Base-by-base conservation (phyloP, 148 eudicot species). In the Arbutus unedo region DNA sequence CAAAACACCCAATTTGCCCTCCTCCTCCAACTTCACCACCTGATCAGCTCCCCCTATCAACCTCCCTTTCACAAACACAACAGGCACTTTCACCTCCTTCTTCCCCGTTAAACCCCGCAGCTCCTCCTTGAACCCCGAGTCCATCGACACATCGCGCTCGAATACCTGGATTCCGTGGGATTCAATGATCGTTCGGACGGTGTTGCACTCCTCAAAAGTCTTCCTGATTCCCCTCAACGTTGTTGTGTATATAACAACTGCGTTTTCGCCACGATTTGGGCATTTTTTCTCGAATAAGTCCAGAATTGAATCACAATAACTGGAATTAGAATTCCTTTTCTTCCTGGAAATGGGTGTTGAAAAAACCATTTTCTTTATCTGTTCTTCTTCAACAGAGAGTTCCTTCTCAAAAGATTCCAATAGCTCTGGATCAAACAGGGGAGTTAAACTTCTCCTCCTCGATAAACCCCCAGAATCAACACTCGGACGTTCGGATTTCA, bases 121-220 rank as follows among this genome's bases (percentile, higher is more conserved):
- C 60, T 96, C 98, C 66, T 94, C 97, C 91, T 88, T 91, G 64
- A 91, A 94, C 77, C 93, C 94, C 2, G 93, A 90, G 77, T 96
- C 91, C 99, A 96, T 96, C 3, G 99, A 94, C 59, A 96, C 87
- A 25, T 96, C 99, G 0, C 99, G 90, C 79, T 96, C 99, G 2
- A 91, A 45, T 77, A 93, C 48, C 50, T 84, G 88, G 76, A 93
- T 83, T 2, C 80, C 67, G 79, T 91, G 85, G 0, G 97, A 92
- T 51, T 88, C 96, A 15, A 96, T 47, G 41, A 87, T 85, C 0
- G 93, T 86, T 38, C 95, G 81, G 3, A 87, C 98, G 0, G 16
- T 85, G 79, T 93, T 91, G 79, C 99, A 96, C 16, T 91, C 97
- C 91, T 96, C 99, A n/a, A 93, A 96, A 0, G 99, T 96, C 89